phyloP scores from a whole-genome alignment of 2,329 filamentous ascomycete genomes.

The Ceratocystis huliohia region DNA sequence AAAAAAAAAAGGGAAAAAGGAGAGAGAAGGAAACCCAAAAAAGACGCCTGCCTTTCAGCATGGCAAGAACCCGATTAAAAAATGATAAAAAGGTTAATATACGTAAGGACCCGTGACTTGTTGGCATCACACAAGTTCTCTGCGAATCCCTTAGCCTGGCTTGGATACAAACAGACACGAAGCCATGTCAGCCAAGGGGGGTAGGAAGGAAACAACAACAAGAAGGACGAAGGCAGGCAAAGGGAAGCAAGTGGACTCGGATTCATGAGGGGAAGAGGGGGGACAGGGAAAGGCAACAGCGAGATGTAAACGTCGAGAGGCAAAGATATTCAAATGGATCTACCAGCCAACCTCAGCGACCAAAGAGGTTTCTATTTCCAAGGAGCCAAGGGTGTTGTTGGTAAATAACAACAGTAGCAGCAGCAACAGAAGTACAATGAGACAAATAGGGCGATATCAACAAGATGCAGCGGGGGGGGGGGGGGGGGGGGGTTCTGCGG shows the following conservation, averaged over 20 bases:
- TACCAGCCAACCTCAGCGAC: too few relatives aligned
- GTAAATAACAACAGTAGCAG: too few relatives aligned
- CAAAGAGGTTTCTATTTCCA: too few relatives aligned
- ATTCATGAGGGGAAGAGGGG: too few relatives aligned
- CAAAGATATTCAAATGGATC: too few relatives aligned
- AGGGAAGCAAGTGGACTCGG: background rate
- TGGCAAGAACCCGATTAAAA: background rate
- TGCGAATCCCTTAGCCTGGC: constrained; percentile 5
- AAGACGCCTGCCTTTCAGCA: background rate
- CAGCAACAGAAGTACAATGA: too few relatives aligned
- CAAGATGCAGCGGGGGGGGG: too few relatives aligned
- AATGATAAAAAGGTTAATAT: background rate
- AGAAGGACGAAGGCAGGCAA: background rate
- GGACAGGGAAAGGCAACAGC: too few relatives aligned
- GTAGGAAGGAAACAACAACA: background rate
- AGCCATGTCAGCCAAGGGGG: background rate
- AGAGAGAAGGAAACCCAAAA: background rate
- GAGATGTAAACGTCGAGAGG: too few relatives aligned
- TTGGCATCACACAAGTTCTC: background rate
- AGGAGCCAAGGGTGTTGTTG: too few relatives aligned
- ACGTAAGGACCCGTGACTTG: constrained; percentile 4
- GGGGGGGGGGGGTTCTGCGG: too few relatives aligned
- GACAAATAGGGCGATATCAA: too few relatives aligned
- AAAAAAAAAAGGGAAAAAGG: background rate
- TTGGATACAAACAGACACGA: background rate